Base-by-base conservation (phyloP, 179 eudicot species). In the Silene vulgaris region DNA sequence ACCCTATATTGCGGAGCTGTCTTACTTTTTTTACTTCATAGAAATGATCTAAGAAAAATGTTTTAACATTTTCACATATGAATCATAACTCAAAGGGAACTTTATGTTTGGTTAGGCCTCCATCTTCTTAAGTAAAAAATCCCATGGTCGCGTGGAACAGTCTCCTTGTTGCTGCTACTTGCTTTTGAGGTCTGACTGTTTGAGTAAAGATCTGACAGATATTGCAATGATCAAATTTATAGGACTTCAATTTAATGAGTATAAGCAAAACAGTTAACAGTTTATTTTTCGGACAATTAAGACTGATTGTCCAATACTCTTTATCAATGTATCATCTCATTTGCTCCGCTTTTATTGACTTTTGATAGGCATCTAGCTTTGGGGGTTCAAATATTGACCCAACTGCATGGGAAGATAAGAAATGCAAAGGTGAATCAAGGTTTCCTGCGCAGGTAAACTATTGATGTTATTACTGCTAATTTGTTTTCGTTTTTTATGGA, bases 361-460 rank as follows among this genome's bases (percentile, higher is more conserved):
- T 71, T 65, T 70, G 67, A 72, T 88, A 94, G 92, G 98, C 98
- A 52, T 84, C 90, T 20, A 88, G 78, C 77, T 94, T 94, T 83
- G 97, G 98, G 52, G 98, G 97, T 59, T 87, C 98, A 29, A 94
- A 94, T 74, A 92, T 92, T 40, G 94, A 94, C 73, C 90, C 98
- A 57, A 82, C 94, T 75, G 98, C 98, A 73, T 94, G 98, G 98
- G 98, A 94, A 75, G 98, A 94, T 82, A 94, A 94, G 87, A 94
- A 94, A 65, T 92, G 97, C 84, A 93, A 85, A 74, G 98, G 98
- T 72, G 98, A 94, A 86, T 92, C 97, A 32, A 89, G 97, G 81
- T 94, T 94, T 78, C 98, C 98, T 78, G 96, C 97, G 59, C 98
- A 95, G 98, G 98, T 92, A 83, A 67, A 63, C 30, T 40, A 43